A percentile compares a stretch with the other conserved stretches of the same genome.
These are phyloP conservation scores for Sicyos edulis DNA, from an alignment of 306 rosid genomes.

Conservation along the genomic window DNA sequence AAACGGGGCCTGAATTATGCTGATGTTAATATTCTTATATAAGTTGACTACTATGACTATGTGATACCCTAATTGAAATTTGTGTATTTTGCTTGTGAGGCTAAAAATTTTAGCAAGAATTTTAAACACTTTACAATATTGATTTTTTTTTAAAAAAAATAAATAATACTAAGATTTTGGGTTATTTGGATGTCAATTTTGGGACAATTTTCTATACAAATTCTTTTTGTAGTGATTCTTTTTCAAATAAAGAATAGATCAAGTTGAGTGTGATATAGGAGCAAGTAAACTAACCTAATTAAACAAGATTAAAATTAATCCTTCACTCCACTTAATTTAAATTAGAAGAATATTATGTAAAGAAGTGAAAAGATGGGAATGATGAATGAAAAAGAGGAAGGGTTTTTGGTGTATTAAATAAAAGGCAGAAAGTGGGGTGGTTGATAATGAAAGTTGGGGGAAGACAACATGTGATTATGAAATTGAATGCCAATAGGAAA, in stretches of 20 bases:
- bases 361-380: not conserved
- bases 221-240: not conserved
- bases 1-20: too few species aligned
- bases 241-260: too few species aligned
- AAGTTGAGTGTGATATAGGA: not conserved
- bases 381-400: not conserved
- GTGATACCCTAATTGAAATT: too few species aligned
- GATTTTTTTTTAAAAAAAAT: too few species aligned
- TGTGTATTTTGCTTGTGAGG: too few species aligned
- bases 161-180: not conserved
- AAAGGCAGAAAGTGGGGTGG: constrained; percentile 16
- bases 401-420: constrained; percentile 4
- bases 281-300: not conserved
- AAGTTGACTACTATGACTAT: too few species aligned
- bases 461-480: constrained; percentile 8
- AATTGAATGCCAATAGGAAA: not conserved
- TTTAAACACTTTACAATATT: too few species aligned
- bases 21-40: too few species aligned
- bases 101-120: too few species aligned
- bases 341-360: not conserved
- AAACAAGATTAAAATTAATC: not conserved
- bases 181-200: not conserved
- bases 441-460: not conserved
- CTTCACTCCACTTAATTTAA: not conserved
- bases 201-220: not conserved